These are phyloP conservation scores for Biscogniauxia sp. DNA, from an alignment of 2,329 filamentous ascomycete genomes.

Conservation along the genomic window DNA sequence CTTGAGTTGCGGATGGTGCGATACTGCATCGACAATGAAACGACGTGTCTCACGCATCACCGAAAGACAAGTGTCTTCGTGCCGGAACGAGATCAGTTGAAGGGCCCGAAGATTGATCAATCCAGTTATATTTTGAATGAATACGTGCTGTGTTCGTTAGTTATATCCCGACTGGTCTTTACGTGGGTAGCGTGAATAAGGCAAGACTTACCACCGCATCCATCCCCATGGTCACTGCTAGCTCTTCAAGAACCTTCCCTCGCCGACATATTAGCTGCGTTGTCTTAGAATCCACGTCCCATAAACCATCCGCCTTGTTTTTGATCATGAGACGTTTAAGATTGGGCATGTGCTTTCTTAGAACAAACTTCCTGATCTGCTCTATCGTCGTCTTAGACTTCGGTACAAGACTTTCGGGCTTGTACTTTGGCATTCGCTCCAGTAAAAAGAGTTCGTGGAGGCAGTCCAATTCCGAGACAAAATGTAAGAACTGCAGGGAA, in stretches of 20 bases:
- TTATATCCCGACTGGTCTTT: background rate
- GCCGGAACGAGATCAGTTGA: constrained; percentile 53
- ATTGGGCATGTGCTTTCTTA: constrained; percentile 56
- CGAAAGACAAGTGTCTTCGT: constrained; percentile 55
- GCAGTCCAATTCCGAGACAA: constrained; percentile 50
- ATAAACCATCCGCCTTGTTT: constrained; percentile 50
- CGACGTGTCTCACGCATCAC: constrained; percentile 55
- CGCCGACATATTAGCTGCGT: constrained; percentile 51
- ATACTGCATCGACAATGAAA: constrained; percentile 59
- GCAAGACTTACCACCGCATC: constrained; percentile 49
- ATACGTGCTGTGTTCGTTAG: constrained; percentile 46
- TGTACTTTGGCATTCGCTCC: constrained; percentile 50
- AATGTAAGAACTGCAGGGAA: constrained; percentile 51
- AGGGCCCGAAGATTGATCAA: constrained; percentile 51
- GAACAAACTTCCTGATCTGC: constrained; percentile 55
- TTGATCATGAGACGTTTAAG: constrained; percentile 60
- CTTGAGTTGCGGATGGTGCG: constrained; percentile 53
- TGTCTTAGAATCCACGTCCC: constrained; percentile 58
- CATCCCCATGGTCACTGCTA: constrained; percentile 55
- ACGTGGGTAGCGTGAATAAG: background rate
- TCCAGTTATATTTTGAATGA: constrained; percentile 53
- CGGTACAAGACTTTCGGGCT: constrained; percentile 52
- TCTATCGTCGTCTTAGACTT: constrained; percentile 50
- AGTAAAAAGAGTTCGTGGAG: constrained; percentile 60
- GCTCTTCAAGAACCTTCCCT: constrained; percentile 51